phyloP scores from a whole-genome alignment of 805 yeast genomes.

The Saccharomycopsis sp. region DNA sequence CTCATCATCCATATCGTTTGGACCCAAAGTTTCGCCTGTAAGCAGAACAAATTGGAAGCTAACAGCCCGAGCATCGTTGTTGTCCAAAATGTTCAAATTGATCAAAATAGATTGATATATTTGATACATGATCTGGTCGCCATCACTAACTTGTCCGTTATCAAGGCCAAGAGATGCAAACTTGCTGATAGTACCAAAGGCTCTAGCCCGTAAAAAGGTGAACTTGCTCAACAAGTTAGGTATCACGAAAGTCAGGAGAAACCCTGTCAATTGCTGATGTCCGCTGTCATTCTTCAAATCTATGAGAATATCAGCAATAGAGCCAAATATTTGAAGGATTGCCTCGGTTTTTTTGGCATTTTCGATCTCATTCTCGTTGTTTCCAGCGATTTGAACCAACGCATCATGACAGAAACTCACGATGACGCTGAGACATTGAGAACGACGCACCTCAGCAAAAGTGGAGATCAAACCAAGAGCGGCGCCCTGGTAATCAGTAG shows the following conservation, averaged over 20 bases:
- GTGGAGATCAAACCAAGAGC: constrained; percentile 69
- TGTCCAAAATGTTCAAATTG: constrained; percentile 10
- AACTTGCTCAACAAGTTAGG: constrained; percentile 61
- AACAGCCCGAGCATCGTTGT: neutral
- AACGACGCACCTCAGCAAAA: constrained; percentile 61
- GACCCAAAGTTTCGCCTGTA: constrained; percentile 17
- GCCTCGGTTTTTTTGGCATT: constrained; percentile 70
- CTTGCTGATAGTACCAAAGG: constrained; percentile 58
- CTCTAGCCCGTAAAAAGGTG: constrained; percentile 70
- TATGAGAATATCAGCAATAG: constrained; percentile 55
- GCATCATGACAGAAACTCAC: constrained; percentile 52
- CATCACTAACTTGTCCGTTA: too few relatives aligned
- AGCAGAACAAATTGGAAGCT: constrained; percentile 32
- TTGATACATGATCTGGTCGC: constrained; percentile 27
- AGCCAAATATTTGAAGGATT: constrained; percentile 69
- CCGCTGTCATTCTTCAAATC: constrained; percentile 49
- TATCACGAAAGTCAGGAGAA: constrained; percentile 55
- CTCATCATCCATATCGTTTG: constrained; percentile 33
- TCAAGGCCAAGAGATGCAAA: constrained; percentile 49
- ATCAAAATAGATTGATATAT: constrained; percentile 32
- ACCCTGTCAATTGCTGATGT: constrained; percentile 54
- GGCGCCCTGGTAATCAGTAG: constrained; percentile 45
- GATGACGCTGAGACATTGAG: constrained; percentile 52
- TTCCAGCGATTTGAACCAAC: constrained; percentile 30
- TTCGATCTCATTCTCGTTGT: constrained; percentile 36